A percentile compares a stretch with the other conserved stretches of the same genome.
These are phyloP conservation scores for Globisporangium nagaii DNA, from an alignment of 352 stramenopile genomes.

Conservation along the genomic window DNA sequence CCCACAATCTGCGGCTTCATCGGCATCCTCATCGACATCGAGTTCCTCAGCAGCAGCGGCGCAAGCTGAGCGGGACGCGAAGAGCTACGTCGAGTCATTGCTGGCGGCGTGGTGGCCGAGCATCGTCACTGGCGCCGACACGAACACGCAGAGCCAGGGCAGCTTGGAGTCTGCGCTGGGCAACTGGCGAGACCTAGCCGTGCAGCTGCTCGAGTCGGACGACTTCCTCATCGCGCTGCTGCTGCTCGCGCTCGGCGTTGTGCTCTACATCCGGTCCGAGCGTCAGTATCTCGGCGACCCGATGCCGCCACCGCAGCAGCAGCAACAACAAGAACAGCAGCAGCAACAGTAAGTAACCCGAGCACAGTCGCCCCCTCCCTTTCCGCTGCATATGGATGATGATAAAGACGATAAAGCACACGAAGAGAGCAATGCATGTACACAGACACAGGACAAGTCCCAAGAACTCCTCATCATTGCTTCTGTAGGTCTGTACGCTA, in stretches of 20 bases:
- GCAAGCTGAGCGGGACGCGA: background rate
- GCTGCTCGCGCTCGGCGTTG: conserved; percentile 48
- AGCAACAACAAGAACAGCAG: conserved; percentile 2
- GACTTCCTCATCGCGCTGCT: conserved; percentile 63
- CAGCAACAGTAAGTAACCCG: background rate
- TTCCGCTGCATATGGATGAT: background rate
- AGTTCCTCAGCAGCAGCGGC: background rate
- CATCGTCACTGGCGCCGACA: conserved; percentile 13
- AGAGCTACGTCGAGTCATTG: conserved; percentile 18
- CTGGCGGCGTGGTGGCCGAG: conserved; percentile 30
- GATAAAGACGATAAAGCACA: background rate
- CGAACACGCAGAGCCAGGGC: background rate
- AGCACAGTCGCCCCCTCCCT: background rate
- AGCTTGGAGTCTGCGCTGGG: background rate
- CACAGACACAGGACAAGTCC: too few relatives aligned
- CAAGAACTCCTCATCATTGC: too few relatives aligned
- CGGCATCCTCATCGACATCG: background rate
- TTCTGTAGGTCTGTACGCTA: too few relatives aligned
- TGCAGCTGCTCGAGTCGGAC: conserved; percentile 37
- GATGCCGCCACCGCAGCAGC: conserved; percentile 13
- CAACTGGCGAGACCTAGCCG: conserved; percentile 27
- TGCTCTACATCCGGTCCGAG: conserved; percentile 74
- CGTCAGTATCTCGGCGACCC: conserved; percentile 46
- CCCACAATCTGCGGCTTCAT: background rate
- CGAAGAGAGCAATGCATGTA: background rate